Base-by-base conservation (phyloP, 2,329 filamentous ascomycete species). In the Diaporthe humulicola region DNA sequence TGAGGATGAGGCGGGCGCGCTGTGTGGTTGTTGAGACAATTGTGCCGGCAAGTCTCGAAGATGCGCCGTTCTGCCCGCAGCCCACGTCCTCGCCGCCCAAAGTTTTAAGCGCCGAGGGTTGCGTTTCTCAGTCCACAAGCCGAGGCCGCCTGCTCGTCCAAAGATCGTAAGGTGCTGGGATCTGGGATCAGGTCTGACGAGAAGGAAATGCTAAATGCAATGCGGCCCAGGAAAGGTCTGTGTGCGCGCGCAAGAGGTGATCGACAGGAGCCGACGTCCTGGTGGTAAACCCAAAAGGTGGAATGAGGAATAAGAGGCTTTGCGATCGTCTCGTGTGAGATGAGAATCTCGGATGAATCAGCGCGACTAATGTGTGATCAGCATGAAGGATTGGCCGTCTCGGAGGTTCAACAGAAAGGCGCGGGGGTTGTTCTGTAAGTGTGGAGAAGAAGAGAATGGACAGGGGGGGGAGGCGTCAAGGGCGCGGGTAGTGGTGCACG, bases 351-450 rank as follows among this genome's bases (percentile, higher is more conserved):
- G 66, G 66, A 75, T 75, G 74, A 74, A 66, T 74, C 67, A 75
- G 71, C 73, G 73, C 67, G 74, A 75, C 74, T 75, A 75, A 71
- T 75, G 74, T 74, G 74, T 75, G 74, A 75, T 74, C 71, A 74
- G 74, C 74, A 57, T 56, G 58, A 71, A 66, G 52, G 60, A 73
- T 73, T 69, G 72, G 64, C 73, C 69, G 58, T 72, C 69, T 74
- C 73, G 57, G 57, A 61, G 56, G 48, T 54, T 48, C 57, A 71
- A 71, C 48, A 57, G 71, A 72, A 52, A 66, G 57, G 73, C 58
- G 48, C 56, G 67, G 73, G 67, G 73, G 73, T 28, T 45, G 69
- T 36, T 42, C 22, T 36, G 61, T 61, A 48, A 48, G 54, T 69
- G 73, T 74, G 73, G 73, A 72, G 73, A 64, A 64, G 58, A 64